Conservation (phyloP, 2,329 filamentous ascomycete genomes). For the Podosphaera fusca region DNA sequence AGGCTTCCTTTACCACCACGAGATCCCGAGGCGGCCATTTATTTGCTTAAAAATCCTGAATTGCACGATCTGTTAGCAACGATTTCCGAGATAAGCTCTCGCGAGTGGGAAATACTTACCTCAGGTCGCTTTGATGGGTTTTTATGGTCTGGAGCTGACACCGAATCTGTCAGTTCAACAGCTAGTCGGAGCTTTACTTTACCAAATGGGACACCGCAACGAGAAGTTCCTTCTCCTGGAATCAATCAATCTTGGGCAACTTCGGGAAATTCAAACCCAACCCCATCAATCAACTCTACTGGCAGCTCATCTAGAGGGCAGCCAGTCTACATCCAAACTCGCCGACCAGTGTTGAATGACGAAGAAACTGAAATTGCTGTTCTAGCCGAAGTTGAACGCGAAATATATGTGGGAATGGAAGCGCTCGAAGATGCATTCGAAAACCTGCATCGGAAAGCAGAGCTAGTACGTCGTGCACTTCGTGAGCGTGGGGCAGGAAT, state of each 20-base stretch:
- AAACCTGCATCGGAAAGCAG: slow-evolving; percentile 64
- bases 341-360: slow-evolving; percentile 57
- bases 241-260: slow-evolving; percentile 5
- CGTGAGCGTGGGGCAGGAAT: slow-evolving; percentile 67
- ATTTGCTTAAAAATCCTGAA: slow-evolving; percentile 57
- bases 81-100: slow-evolving; percentile 62
- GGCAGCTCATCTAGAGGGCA: slow-evolving; percentile 24
- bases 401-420: slow-evolving; percentile 90
- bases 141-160: slow-evolving; percentile 73
- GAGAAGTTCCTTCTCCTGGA: slow-evolving; percentile 12
- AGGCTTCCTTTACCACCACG: slow-evolving; percentile 49
- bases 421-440: slow-evolving; percentile 85
- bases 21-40: slow-evolving; percentile 69
- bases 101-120: slow-evolving; percentile 91
- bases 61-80: slow-evolving; percentile 76
- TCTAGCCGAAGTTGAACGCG: slow-evolving; percentile 73
- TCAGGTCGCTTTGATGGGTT: slow-evolving; percentile 93
- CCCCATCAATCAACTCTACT: slow-evolving; percentile 13
- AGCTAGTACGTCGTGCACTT: slow-evolving; percentile 53
- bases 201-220: slow-evolving; percentile 22
- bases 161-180: slow-evolving; percentile 20
- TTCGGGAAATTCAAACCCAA: slow-evolving; percentile 14
- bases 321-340: slow-evolving; percentile 29
- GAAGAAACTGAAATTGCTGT: slow-evolving; percentile 85
- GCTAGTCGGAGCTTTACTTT: slow-evolving; percentile 27